Percentiles rank a stretch among this genome's conserved stretches.
These are phyloP conservation scores for Botrytis fabae DNA, from an alignment of 2,329 filamentous ascomycete species.

Conservation along the genomic window DNA sequence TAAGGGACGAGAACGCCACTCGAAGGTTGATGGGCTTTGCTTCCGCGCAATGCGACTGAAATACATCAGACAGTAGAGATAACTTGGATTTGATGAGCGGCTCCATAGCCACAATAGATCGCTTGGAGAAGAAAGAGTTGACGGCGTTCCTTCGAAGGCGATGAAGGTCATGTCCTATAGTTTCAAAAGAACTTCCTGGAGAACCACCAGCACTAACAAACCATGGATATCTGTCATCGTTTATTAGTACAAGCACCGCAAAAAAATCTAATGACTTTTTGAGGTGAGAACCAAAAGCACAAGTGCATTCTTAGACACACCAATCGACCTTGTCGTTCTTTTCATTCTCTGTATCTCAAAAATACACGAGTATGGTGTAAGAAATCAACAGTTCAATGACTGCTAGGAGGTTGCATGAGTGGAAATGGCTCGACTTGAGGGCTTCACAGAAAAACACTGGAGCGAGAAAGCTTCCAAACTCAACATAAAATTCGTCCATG, in stretches of 20 bases:
- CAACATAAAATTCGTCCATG: slow-evolving; percentile 4
- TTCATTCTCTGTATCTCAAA: no score
- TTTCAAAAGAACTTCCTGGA: slow-evolving; percentile 13
- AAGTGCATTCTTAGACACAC: no score
- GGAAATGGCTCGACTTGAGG: background rate
- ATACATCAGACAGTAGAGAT: slow-evolving; percentile 21
- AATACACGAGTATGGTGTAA: background rate
- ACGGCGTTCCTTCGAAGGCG: slow-evolving; percentile 30
- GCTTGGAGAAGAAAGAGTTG: slow-evolving; percentile 33
- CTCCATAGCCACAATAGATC: slow-evolving; percentile 26
- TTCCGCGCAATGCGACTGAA: slow-evolving; percentile 21
- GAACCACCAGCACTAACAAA: slow-evolving; percentile 3
- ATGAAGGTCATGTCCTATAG: slow-evolving; percentile 31
- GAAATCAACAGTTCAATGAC: background rate
- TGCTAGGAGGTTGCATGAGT: background rate
- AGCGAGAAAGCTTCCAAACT: background rate
- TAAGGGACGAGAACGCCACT: slow-evolving; percentile 23
- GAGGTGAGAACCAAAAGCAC: background rate
- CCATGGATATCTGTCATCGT: slow-evolving; percentile 8
- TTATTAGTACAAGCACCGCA: background rate
- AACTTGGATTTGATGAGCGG: slow-evolving; percentile 31
- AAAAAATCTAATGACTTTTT: background rate
- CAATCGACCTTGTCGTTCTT: background rate
- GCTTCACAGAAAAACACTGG: background rate
- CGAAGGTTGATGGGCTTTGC: slow-evolving; percentile 15